A percentile compares a stretch with the other conserved stretches of the same genome.
Conservation (phyloP, 1,284 basidiomycete genomes). For the Papiliotrema nemorosa region DNA sequence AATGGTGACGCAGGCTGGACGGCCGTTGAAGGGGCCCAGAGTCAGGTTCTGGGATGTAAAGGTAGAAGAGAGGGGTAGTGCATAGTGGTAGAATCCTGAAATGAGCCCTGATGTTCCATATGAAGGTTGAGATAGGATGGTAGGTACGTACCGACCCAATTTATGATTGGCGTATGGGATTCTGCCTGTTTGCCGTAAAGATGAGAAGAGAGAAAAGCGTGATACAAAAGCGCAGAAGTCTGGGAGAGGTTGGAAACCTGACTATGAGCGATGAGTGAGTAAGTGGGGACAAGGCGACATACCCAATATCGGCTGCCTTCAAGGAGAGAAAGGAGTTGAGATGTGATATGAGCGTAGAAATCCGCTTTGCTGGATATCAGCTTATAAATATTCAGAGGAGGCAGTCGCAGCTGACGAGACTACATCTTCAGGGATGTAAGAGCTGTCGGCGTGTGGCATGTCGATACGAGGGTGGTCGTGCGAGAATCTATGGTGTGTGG, state of each 20-base stretch:
- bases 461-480: background rate
- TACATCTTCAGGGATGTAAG: conserved; percentile 64
- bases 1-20: conserved; percentile 82
- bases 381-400: background rate
- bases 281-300: conserved; percentile 15
- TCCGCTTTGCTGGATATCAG: conserved; percentile 54
- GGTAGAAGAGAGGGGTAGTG: conserved; percentile 55
- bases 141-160: conserved; percentile 73
- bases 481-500: background rate
- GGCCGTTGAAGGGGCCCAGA: conserved; percentile 80
- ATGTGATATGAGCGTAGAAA: conserved; percentile 71
- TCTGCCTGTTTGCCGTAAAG: conserved; percentile 57
- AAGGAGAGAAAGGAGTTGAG: conserved; percentile 62
- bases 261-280: background rate
- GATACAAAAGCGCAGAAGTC: conserved; percentile 71
- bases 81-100: conserved; percentile 75
- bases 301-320: conserved; percentile 74
- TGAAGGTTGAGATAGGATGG: background rate
- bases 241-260: conserved; percentile 84
- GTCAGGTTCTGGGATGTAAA: conserved; percentile 49
- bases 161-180: conserved; percentile 61
- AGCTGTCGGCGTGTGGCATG: conserved; percentile 83
- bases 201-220: conserved; percentile 62
- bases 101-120: background rate
- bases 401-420: conserved; percentile 47